Conservation (phyloP, 169 alveolate genomes). For the Amoebophrya sp. region DNA sequence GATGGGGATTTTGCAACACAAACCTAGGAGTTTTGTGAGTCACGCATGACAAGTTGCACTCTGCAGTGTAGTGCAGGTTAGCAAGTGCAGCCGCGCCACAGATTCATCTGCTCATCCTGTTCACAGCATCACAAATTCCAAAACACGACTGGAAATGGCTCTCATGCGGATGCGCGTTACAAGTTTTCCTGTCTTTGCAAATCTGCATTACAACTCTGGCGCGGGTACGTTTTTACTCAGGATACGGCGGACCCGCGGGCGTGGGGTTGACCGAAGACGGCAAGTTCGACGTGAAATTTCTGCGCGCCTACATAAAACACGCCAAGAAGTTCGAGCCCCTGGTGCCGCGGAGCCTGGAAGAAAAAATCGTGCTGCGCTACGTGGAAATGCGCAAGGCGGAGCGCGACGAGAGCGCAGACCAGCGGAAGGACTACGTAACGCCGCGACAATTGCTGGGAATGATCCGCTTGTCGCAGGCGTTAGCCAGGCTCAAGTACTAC, state of each 20-base stretch:
- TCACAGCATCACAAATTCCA: too few relatives aligned
- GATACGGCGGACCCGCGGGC: not conserved
- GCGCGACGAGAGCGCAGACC: not conserved
- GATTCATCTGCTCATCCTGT: too few relatives aligned
- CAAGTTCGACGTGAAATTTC: not conserved
- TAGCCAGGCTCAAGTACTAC: not conserved
- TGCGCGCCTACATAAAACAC: not conserved
- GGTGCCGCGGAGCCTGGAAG: not conserved
- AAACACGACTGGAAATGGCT: too few relatives aligned
- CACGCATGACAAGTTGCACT: too few relatives aligned
- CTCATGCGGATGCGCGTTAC: too few relatives aligned
- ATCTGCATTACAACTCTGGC: too few relatives aligned
- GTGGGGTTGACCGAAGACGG: not conserved
- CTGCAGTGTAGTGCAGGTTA: too few relatives aligned
- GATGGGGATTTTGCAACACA: too few relatives aligned
- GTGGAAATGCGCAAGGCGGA: not conserved
- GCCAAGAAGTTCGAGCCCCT: not conserved
- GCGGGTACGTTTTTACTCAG: too few relatives aligned
- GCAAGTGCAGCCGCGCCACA: too few relatives aligned
- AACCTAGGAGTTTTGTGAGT: too few relatives aligned
- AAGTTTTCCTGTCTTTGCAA: too few relatives aligned
- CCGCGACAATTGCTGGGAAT: constrained; percentile 3
- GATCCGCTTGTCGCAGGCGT: not conserved
- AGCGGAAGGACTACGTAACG: not conserved
- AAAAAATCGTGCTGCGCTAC: not conserved